Conservation (phyloP, 2,329 filamentous ascomycete species). For the Dactylellina parvicollis region DNA sequence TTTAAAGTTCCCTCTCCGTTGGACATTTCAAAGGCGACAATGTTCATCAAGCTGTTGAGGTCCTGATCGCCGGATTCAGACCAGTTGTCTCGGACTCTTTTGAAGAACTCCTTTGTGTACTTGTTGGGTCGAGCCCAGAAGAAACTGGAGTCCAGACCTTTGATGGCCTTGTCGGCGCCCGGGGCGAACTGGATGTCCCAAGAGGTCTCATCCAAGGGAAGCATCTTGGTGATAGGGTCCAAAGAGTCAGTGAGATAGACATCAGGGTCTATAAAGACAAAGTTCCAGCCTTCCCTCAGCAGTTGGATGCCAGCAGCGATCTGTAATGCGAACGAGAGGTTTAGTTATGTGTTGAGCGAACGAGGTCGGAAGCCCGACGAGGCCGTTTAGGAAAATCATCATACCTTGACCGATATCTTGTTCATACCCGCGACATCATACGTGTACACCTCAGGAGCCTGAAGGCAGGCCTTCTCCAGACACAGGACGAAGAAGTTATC, state of each 20-base stretch:
- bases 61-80: conserved; percentile 31
- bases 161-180: conserved; percentile 8
- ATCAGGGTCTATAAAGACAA: conserved; percentile 50
- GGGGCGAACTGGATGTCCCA: conserved; percentile 52
- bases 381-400: not conserved
- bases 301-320: conserved; percentile 49
- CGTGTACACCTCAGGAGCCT: conserved; percentile 43
- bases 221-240: conserved; percentile 27
- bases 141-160: conserved; percentile 44
- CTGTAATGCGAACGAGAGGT: not conserved
- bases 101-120: conserved; percentile 39
- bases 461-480: conserved; percentile 44
- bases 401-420: conserved; percentile 44
- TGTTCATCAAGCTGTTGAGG: conserved; percentile 48
- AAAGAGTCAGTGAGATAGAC: conserved; percentile 43
- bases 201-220: conserved; percentile 7
- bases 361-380: not conserved
- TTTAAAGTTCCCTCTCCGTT: conserved; percentile 32
- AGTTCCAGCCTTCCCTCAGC: conserved; percentile 37
- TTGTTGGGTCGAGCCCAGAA: conserved; percentile 40
- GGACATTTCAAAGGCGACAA: conserved; percentile 49
- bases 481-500: conserved; percentile 47
- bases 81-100: conserved; percentile 34
- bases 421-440: conserved; percentile 50
- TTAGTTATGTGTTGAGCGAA: conserved; percentile 36